Base-by-base conservation (phyloP, 331 rosid species). In the Telfairia occidentalis region DNA sequence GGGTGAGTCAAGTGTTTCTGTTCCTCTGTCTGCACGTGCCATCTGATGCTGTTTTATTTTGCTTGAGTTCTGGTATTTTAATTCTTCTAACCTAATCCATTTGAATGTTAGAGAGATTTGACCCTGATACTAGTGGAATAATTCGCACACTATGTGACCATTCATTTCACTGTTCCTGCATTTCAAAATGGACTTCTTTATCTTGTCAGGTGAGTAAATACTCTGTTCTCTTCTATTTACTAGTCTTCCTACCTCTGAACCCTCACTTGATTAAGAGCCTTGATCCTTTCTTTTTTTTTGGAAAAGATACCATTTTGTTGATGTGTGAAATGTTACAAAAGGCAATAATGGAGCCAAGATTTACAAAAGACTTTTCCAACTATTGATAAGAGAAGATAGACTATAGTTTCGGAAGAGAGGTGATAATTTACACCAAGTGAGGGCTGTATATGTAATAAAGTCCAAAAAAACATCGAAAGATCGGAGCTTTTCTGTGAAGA, bases 51-150 rank as follows among this genome's bases (percentile, higher is more conserved):
- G 71, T 35, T 37, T 64, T 76, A 57, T 37, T 38, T 38, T 58
- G 38, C 30, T 75, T 57, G 54, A 55, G 21, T 48, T 11, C 55
- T 29, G 54, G 37, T 74, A 5, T 21, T 7, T 2, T 13, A 73
- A 18, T 40, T 77, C 16, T 50, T 55, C 79, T 43, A 32, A 74
- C 83, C 53, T 45, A 24, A 70, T 3, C 57, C 23, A 65, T 82
- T 79, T 85, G 55, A 81, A 77, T 84, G 77, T 24, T 77, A 95
- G 97, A 95, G 89, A 85, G 98, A 80, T 82, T 95, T 86, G 98
- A 95, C 76, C 90, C 88, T 5, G 97, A 95, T 83, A 95, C 96
- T 21, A 89, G 97, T 72, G 99, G 99, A 61, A 95, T 95, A 75
- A 83, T 82, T 61, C 84, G 87, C 59, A 86, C 97, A 9, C 86